Conservation (phyloP, 2,329 filamentous ascomycete species). For the Pseudopyrenochaeta lycopersici region DNA sequence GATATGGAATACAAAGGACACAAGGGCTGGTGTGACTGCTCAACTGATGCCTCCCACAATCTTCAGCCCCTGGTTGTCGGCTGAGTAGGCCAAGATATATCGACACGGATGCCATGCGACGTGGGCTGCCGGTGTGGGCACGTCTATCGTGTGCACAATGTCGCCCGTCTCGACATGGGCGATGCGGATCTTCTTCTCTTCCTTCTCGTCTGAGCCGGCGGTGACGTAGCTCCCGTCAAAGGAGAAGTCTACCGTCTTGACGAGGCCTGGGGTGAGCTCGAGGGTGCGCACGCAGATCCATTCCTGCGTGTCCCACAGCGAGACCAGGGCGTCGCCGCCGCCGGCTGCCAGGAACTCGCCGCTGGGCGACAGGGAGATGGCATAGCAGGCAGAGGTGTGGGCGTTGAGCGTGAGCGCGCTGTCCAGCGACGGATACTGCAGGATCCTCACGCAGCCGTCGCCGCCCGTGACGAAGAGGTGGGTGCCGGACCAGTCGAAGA, state of each 20-base stretch:
- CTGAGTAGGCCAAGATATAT: conserved; percentile 77
- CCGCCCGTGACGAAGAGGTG: conserved; percentile 76
- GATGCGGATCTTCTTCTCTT: conserved; percentile 74
- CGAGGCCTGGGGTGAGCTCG: conserved; percentile 72
- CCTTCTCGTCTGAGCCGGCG: conserved; percentile 78
- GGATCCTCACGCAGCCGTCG: conserved; percentile 74
- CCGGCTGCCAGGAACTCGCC: conserved; percentile 78
- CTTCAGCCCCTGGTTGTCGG: conserved; percentile 70
- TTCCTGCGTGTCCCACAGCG: conserved; percentile 79
- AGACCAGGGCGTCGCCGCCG: conserved; percentile 77
- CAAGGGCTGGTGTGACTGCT: conserved; percentile 17
- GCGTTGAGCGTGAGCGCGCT: conserved; percentile 69
- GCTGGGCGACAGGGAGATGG: conserved; percentile 74
- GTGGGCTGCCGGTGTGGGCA: conserved; percentile 68
- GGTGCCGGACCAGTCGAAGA: conserved; percentile 76
- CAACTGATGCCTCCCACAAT: conserved; percentile 65
- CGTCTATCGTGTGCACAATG: conserved; percentile 75
- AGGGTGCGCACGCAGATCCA: conserved; percentile 80
- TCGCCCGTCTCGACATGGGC: conserved; percentile 79
- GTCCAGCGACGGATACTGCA: conserved; percentile 58
- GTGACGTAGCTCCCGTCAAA: conserved; percentile 81
- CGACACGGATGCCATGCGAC: conserved; percentile 80
- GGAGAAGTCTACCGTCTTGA: conserved; percentile 77
- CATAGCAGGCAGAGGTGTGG: conserved; percentile 76
- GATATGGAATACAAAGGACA: conserved; percentile 20